Percentiles rank a stretch among this genome's conserved stretches.
These are phyloP conservation scores for Fusarium armeniacum DNA, from an alignment of 2,329 filamentous ascomycete species.

Conservation along the genomic window DNA sequence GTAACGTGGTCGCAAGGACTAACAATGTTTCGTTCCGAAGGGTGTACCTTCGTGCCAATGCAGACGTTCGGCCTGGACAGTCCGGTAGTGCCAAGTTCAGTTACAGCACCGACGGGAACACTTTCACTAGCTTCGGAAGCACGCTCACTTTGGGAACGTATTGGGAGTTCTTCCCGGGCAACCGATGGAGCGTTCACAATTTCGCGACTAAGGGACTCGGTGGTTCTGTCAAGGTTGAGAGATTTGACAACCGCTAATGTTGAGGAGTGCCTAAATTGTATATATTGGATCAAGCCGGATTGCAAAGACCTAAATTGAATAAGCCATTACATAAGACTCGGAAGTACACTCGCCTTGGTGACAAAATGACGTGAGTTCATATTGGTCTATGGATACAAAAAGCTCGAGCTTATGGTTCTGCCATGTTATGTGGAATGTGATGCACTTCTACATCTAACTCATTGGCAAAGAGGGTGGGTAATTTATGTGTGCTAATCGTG, in stretches of 20 bases:
- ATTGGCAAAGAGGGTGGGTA: too few species aligned
- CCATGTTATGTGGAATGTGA: not conserved
- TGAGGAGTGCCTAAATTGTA: not conserved
- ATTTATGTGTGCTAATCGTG: too few species aligned
- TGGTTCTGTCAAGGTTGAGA: conserved; percentile 11
- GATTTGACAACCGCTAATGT: conserved; percentile 7
- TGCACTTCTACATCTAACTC: not conserved
- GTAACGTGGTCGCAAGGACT: not conserved
- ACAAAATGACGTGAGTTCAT: too few species aligned
- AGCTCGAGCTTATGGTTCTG: not conserved
- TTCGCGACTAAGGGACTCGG: conserved; percentile 3
- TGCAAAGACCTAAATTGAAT: not conserved
- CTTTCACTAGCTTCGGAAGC: conserved; percentile 4
- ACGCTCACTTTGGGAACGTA: conserved; percentile 12
- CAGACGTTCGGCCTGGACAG: conserved; percentile 7
- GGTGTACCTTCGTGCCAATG: conserved; percentile 12
- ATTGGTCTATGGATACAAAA: not conserved
- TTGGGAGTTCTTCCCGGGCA: conserved; percentile 20
- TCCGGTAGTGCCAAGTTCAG: conserved; percentile 21
- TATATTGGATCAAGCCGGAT: not conserved
- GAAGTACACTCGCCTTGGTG: accelerated
- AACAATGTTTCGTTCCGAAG: conserved; percentile 18
- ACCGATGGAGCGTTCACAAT: conserved; percentile 21
- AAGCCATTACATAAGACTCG: not conserved
- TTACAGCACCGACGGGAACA: conserved; percentile 10